Conservation (phyloP, 2,329 filamentous ascomycete species). For the Myriosclerotinia curreyana region DNA sequence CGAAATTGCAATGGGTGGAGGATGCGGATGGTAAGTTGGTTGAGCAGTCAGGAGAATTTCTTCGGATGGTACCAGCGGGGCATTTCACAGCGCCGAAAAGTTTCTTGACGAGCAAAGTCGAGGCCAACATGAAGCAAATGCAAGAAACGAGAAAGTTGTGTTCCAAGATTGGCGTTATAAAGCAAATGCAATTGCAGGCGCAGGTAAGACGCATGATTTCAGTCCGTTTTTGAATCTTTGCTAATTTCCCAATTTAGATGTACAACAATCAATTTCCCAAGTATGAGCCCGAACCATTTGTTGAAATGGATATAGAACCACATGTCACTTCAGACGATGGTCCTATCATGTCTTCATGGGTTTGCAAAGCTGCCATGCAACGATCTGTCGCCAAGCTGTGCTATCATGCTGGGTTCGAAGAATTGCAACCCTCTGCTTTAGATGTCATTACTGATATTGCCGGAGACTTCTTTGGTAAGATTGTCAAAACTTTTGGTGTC, state of each 20-base stretch:
- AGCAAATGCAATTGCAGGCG: conserved; percentile 98
- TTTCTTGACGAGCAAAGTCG: conserved; percentile 73
- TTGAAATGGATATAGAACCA: conserved; percentile 82
- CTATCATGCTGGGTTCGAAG: conserved; percentile 94
- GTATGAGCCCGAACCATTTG: conserved; percentile 85
- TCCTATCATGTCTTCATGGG: conserved; percentile 78
- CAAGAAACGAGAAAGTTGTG: conserved; percentile 95
- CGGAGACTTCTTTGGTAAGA: conserved; percentile 82
- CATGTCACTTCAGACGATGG: conserved; percentile 87
- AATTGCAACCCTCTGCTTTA: conserved; percentile 90
- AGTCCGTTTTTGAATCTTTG: conserved; percentile 23
- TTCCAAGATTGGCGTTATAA: conserved; percentile 95
- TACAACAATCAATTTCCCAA: conserved; percentile 99
- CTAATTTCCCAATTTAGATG: conserved; percentile 48
- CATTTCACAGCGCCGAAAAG: conserved; percentile 74
- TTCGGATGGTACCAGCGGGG: conserved; percentile 72
- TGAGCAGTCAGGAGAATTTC: conserved; percentile 80
- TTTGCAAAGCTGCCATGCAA: conserved; percentile 80
- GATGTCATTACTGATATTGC: conserved; percentile 88
- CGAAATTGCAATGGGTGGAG: conserved; percentile 80
- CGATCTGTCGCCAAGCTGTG: conserved; percentile 92
- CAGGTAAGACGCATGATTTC: conserved; percentile 61
- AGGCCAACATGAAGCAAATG: conserved; percentile 89
- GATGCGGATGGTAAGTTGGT: conserved; percentile 86
- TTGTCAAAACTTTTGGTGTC: conserved; percentile 73